Evolutionary conservation across 805 yeast genomes (phyloP), one percentile per base, ranked within the genome.

Genomic region (Sugiyamaella qingdaonensis): DNA sequence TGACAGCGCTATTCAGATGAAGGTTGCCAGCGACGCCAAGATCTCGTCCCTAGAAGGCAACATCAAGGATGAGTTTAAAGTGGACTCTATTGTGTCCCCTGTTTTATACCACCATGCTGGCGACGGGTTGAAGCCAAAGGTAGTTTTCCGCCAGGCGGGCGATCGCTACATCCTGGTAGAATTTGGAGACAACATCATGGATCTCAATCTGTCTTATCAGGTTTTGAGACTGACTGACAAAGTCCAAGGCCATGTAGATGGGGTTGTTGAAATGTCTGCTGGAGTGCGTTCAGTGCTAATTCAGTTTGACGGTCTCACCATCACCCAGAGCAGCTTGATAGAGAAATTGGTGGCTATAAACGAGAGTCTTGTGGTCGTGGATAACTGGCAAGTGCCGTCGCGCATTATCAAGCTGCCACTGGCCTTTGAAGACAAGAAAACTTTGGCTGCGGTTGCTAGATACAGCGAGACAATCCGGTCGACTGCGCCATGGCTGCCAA

Each of bases 401-500:
- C 83, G 95, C 65, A 74, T 88, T 49, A 75, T 94, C 69, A 86
- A 79, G 65, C 76, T 92, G 60, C 99, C 99, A 57, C 86, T 94
- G 91, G 97, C 96, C 0, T 94, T 94, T 68, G 99, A 92, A 74
- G 99, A 94, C 68, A 74, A 84, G 59, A 81, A 86, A 72, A 90
- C 97, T 1, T 73, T 92, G 63, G 92, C 82, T 55, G 96, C 97
- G 36, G 98, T 91, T 36, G 79, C 81, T 57, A 81, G 99, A 70
- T 92, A 92, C 70, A 82, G 84, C 68, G 98, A 92, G 73, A 94
- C 99, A 8, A 91, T 94, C 63, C 80, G 98, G 63, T 77, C 92
- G 18, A 81, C 81, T 48, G 99, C 98, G 7, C 98, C 98, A 41
- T 92, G 98, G 98, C 78, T 92, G 64, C 99, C 99, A 59, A 92